Evolutionary conservation across 441 rosid genomes (phyloP).

Genomic region (Brassica balearica): DNA sequence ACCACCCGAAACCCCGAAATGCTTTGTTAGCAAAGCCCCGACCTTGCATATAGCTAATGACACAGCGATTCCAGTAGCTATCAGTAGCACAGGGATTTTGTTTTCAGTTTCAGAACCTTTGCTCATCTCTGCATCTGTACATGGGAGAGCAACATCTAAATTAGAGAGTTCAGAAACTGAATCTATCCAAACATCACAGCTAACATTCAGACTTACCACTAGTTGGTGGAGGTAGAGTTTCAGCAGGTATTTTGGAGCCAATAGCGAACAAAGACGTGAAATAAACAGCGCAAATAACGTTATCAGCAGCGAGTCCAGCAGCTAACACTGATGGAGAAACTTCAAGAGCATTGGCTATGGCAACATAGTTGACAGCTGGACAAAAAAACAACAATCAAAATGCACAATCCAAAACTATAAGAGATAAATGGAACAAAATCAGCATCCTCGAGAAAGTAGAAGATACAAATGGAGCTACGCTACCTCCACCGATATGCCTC

Average conservation of each 20-base stretch:
- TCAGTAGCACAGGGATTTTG: constrained; percentile 65
- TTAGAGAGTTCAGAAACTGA: not conserved
- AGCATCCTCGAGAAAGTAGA: not conserved
- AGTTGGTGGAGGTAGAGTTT: constrained; percentile 50
- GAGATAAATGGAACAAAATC: not conserved
- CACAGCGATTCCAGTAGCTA: constrained; percentile 76
- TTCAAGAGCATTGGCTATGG: constrained; percentile 71
- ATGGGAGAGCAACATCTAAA: constrained; percentile 9
- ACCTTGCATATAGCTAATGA: constrained; percentile 86
- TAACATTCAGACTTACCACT: constrained; percentile 43
- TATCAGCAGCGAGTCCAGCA: constrained; percentile 88
- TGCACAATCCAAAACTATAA: not conserved
- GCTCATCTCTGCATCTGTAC: constrained; percentile 51
- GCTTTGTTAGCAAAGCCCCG: constrained; percentile 57
- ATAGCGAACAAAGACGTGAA: constrained; percentile 80
- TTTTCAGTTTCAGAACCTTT: constrained; percentile 46
- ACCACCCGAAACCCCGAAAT: constrained; percentile 72
- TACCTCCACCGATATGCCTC: constrained; percentile 94
- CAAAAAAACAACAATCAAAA: constrained; percentile 28
- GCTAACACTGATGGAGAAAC: constrained; percentile 76
- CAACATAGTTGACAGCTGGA: constrained; percentile 85
- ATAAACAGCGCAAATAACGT: constrained; percentile 83
- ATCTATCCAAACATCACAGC: no score
- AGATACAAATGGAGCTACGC: constrained; percentile 23
- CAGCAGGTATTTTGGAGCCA: constrained; percentile 74